Conservation (phyloP, 768 basidiomycete species). For the Suillus occidentalis region DNA sequence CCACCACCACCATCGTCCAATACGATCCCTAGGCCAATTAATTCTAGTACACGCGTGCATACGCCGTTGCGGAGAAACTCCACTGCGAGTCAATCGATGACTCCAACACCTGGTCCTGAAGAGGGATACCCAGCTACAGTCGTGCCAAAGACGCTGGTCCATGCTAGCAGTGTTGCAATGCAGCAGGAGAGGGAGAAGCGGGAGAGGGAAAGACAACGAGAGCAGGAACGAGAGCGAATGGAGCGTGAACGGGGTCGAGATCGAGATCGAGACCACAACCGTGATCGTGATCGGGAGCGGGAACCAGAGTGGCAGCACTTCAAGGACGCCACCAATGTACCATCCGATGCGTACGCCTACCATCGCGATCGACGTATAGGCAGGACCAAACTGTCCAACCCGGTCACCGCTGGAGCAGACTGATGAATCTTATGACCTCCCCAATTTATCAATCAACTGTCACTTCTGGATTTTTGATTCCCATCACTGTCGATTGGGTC, state of each 20-base stretch:
- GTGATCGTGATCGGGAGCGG: constrained; percentile 19
- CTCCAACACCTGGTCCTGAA: background rate
- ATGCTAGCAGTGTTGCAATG: constrained; percentile 55
- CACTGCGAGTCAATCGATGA: background rate
- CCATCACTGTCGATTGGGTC: background rate
- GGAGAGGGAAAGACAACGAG: constrained; percentile 31
- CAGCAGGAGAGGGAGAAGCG: constrained; percentile 48
- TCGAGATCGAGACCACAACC: constrained; percentile 9
- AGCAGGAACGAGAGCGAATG: constrained; percentile 29
- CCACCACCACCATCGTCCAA: constrained; percentile 17
- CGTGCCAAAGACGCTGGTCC: constrained; percentile 35
- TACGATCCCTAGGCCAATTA: constrained; percentile 24
- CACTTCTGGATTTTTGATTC: background rate
- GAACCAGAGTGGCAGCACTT: constrained; percentile 19
- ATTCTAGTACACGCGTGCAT: constrained; percentile 11
- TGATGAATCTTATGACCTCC: background rate
- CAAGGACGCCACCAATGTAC: constrained; percentile 30
- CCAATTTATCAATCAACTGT: background rate
- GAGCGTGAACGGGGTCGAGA: constrained; percentile 18
- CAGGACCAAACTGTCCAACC: constrained; percentile 18
- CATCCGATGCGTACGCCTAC: constrained; percentile 17
- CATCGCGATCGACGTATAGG: constrained; percentile 19
- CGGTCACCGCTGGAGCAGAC: constrained; percentile 14
- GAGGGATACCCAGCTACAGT: background rate
- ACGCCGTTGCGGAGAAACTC: constrained; percentile 5